Evolutionary conservation across 768 basidiomycete species (phyloP).

Genomic region (Sporobolomyces pararoseus): DNA sequence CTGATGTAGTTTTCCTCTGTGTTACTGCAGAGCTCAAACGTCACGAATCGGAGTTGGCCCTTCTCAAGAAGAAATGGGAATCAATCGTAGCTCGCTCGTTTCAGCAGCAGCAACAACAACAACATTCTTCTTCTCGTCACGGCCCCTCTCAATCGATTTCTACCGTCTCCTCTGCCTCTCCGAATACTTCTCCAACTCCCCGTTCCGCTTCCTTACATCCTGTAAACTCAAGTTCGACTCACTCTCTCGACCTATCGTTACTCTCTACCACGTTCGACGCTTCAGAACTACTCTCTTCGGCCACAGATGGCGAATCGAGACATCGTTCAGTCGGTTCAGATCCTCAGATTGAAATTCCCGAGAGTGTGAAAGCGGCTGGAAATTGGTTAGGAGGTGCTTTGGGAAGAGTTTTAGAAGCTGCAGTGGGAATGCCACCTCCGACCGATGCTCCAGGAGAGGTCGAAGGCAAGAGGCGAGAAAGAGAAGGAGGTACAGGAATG

Average conservation of each 20-base stretch:
- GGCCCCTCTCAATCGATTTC: slow-evolving; percentile 9
- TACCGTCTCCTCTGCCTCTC: slow-evolving; percentile 16
- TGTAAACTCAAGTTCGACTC: not conserved
- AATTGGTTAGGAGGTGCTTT: slow-evolving; percentile 32
- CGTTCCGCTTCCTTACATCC: slow-evolving; percentile 1
- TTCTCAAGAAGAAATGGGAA: slow-evolving; percentile 44
- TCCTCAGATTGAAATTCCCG: slow-evolving; percentile 25
- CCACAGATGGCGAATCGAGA: not conserved
- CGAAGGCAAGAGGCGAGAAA: slow-evolving; percentile 5
- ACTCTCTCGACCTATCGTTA: slow-evolving; percentile 39
- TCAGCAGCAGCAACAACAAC: slow-evolving; percentile 16
- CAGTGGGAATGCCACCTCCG: slow-evolving; percentile 20
- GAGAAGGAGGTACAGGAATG: not conserved
- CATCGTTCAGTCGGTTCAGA: not conserved
- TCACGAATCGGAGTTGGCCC: slow-evolving; percentile 40
- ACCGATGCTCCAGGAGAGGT: not conserved
- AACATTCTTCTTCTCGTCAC: not conserved
- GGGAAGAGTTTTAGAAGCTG: slow-evolving; percentile 30
- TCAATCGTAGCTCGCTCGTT: slow-evolving; percentile 39
- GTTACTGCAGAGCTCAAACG: slow-evolving; percentile 45
- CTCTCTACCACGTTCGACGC: slow-evolving; percentile 31
- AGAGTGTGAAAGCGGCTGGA: slow-evolving; percentile 32
- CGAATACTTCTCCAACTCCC: slow-evolving; percentile 20
- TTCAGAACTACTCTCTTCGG: not conserved
- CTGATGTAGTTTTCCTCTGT: not conserved